A percentile compares a stretch with the other conserved stretches of the same genome.
phyloP scores from a whole-genome alignment of 345 rosid genomes.

The Balakata baccata region DNA sequence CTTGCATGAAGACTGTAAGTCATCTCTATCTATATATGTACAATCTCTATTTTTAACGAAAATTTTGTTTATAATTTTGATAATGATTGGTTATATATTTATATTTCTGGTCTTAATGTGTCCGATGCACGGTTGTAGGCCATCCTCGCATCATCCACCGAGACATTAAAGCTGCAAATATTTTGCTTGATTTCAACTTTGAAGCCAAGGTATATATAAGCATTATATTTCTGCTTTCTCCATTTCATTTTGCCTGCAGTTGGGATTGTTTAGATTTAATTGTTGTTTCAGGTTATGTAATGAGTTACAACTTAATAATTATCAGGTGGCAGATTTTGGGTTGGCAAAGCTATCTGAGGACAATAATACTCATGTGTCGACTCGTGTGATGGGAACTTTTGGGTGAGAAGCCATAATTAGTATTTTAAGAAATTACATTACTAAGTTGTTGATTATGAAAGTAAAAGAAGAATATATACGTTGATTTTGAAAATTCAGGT shows the following conservation, averaged over 20 bases:
- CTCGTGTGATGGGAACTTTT: constrained; percentile 96
- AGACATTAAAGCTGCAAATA: constrained; percentile 86
- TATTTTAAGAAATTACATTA: neutral
- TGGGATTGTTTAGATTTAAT: neutral
- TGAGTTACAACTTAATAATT: neutral
- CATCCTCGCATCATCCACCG: constrained; percentile 89
- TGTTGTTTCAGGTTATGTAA: neutral
- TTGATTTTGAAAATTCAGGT: constrained; percentile 36
- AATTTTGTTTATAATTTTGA: neutral
- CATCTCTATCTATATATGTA: neutral
- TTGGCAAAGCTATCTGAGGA: constrained; percentile 79
- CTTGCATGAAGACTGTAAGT: constrained; percentile 93
- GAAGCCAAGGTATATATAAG: constrained; percentile 61
- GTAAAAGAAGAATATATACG: neutral
- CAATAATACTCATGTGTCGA: constrained; percentile 73
- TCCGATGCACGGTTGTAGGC: constrained; percentile 37
- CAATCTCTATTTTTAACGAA: neutral
- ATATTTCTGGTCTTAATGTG: neutral
- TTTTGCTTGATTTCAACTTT: constrained; percentile 64
- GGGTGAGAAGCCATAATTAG: constrained; percentile 42
- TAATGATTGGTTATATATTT: neutral
- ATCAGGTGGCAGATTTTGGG: constrained; percentile 89
- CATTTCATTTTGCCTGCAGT: neutral
- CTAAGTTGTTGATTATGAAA: neutral
- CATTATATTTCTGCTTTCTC: neutral